A percentile compares a stretch with the other conserved stretches of the same genome.
These are phyloP conservation scores for Fusarium tjaetaba DNA, from an alignment of 2,329 filamentous ascomycete genomes.

Conservation along the genomic window DNA sequence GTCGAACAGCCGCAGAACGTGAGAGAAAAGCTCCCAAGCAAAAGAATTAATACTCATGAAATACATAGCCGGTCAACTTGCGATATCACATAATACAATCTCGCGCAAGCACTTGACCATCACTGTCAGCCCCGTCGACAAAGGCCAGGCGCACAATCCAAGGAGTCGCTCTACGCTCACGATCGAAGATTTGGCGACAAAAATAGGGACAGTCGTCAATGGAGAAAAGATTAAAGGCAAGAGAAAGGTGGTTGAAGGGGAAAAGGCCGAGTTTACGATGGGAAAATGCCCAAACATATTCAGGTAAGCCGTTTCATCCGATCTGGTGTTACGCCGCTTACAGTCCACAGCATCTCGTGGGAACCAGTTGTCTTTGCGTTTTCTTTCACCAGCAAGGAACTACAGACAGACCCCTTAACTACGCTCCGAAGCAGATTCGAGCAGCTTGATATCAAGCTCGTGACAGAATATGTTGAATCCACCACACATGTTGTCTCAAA, in stretches of 20 bases:
- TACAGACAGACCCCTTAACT: constrained; percentile 72
- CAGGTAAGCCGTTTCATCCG: constrained; percentile 52
- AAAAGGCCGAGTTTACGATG: constrained; percentile 71
- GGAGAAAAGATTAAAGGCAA: constrained; percentile 74
- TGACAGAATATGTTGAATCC: constrained; percentile 73
- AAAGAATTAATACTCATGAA: background rate
- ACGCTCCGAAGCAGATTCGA: constrained; percentile 75
- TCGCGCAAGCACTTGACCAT: constrained; percentile 90
- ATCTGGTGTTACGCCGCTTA: constrained; percentile 13
- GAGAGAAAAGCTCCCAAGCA: constrained; percentile 41
- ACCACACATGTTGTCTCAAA: constrained; percentile 91
- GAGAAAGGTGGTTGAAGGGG: constrained; percentile 62
- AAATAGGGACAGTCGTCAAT: constrained; percentile 83
- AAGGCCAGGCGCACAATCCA: constrained; percentile 73
- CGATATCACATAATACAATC: constrained; percentile 82
- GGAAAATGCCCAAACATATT: constrained; percentile 75
- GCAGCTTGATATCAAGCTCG: constrained; percentile 87
- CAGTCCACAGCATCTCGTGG: constrained; percentile 75
- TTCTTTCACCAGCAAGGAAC: constrained; percentile 76
- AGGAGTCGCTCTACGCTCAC: constrained; percentile 74
- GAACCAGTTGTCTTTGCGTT: constrained; percentile 83
- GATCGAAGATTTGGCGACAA: constrained; percentile 83
- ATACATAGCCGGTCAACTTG: constrained; percentile 68
- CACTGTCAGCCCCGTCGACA: constrained; percentile 70
- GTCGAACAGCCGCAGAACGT: constrained; percentile 77